phyloP scores from a whole-genome alignment of 495 filamentous ascomycete species.

The Aspergillus homomorphus region DNA sequence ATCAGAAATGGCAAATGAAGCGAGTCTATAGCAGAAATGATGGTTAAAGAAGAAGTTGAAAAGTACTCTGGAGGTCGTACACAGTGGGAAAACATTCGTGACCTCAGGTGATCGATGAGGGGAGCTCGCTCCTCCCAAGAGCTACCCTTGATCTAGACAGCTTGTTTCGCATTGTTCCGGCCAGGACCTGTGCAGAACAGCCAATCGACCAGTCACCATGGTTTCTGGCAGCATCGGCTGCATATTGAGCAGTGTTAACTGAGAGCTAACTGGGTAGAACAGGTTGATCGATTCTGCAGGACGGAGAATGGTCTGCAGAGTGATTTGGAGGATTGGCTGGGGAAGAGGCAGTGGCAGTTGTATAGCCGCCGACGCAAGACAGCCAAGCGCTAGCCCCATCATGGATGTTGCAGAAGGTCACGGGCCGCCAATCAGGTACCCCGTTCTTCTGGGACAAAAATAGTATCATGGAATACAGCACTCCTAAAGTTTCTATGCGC shows the following conservation, averaged over 20 bases:
- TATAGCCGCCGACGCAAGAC: conserved; percentile 27
- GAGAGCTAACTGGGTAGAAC: conserved; percentile 6
- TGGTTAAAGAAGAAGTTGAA: not conserved
- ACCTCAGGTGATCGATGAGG: not conserved
- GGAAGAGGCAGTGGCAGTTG: conserved; percentile 7
- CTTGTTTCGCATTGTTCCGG: not conserved
- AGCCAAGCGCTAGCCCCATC: not conserved
- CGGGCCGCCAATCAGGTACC: conserved; percentile 12
- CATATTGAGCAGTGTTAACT: not conserved
- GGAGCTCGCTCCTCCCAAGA: conserved; percentile 2
- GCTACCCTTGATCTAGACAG: conserved; percentile 4
- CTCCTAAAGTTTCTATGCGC: not conserved
- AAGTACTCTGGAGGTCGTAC: not conserved
- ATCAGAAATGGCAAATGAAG: not conserved
- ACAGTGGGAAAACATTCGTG: not conserved
- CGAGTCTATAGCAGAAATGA: not conserved
- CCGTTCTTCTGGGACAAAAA: not conserved
- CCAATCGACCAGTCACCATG: not conserved
- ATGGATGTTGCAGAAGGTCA: not conserved
- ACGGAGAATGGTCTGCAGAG: conserved; percentile 6
- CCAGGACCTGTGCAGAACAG: not conserved
- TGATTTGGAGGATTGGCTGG: conserved; percentile 14
- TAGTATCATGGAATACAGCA: too few relatives aligned
- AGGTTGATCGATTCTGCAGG: conserved; percentile 12
- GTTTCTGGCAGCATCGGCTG: not conserved